Conservation (phyloP, 1,284 basidiomycete genomes). For the Grifola frondosa region DNA sequence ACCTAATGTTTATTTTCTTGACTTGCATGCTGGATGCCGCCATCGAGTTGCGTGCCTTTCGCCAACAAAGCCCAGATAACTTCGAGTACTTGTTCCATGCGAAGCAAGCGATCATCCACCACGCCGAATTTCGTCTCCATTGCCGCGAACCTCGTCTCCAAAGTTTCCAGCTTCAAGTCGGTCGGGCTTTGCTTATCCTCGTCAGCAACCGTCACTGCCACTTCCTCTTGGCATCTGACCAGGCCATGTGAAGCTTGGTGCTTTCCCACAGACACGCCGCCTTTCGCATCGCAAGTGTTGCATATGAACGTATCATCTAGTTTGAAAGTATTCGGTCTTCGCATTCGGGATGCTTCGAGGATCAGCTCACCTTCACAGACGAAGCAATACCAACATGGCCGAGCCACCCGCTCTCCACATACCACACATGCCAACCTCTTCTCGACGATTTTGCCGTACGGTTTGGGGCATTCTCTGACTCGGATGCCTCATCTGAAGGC, state of each 20-base stretch:
- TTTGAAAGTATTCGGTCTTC: background rate
- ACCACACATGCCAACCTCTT: too few relatives aligned
- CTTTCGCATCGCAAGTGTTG: constrained; percentile 15
- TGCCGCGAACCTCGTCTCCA: constrained; percentile 24
- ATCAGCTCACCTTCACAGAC: constrained; percentile 21
- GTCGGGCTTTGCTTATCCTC: background rate
- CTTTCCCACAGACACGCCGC: constrained; percentile 4
- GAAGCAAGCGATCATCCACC: too few relatives aligned
- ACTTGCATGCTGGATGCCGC: too few relatives aligned
- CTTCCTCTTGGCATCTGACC: constrained; percentile 19
- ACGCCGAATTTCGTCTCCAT: too few relatives aligned
- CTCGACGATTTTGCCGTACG: too few relatives aligned
- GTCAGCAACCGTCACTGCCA: background rate
- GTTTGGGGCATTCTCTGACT: too few relatives aligned
- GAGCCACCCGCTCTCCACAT: too few relatives aligned
- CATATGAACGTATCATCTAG: constrained; percentile 19
- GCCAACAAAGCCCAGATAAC: too few relatives aligned
- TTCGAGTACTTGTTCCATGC: too few relatives aligned
- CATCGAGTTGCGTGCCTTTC: too few relatives aligned
- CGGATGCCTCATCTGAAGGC: too few relatives aligned
- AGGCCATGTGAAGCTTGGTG: constrained; percentile 20
- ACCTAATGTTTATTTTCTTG: too few relatives aligned
- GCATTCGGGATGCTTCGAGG: constrained; percentile 8
- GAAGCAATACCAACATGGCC: constrained; percentile 31
- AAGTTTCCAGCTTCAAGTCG: constrained; percentile 18